Percentiles rank a stretch among this genome's conserved stretches.
These are phyloP conservation scores for Mycena chlorophos DNA, from an alignment of 768 basidiomycete species.

Conservation along the genomic window DNA sequence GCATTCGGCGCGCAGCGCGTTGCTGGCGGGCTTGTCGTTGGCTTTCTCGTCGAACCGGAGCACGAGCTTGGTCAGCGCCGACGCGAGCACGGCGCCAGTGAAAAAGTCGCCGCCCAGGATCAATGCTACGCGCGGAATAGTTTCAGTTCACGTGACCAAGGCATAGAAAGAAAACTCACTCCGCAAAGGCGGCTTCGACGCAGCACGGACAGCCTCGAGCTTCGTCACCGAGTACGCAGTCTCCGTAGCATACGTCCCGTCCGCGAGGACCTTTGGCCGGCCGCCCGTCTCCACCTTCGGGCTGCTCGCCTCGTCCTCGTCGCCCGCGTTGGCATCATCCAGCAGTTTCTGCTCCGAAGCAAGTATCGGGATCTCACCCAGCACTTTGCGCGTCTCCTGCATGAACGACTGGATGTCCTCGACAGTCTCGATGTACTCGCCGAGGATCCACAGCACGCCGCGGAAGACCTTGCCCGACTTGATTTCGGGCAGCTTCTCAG, in stretches of 20 bases:
- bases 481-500: conserved; percentile 87
- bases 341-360: conserved; percentile 84
- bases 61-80: conserved; percentile 88
- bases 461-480: conserved; percentile 97
- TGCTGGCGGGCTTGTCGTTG: conserved; percentile 48
- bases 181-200: conserved; percentile 87
- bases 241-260: conserved; percentile 98
- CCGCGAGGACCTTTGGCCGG: conserved; percentile 82
- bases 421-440: conserved; percentile 81
- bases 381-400: conserved; percentile 75
- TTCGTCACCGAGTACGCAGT: conserved; percentile 76
- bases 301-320: conserved; percentile 48
- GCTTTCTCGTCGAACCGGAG: conserved; percentile 68
- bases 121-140: conserved; percentile 52
- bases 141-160: conserved; percentile 3
- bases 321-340: conserved; percentile 67
- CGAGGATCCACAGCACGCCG: conserved; percentile 96
- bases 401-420: conserved; percentile 72
- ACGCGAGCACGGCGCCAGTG: conserved; percentile 88
- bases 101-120: conserved; percentile 97
- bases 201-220: conserved; percentile 81
- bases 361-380: conserved; percentile 97
- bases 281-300: conserved; percentile 50
- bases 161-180: conserved; percentile 41
- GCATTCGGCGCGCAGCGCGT: conserved; percentile 81